Evolutionary conservation across 345 rosid species (phyloP), one percentile per base, ranked within the genome.

Genomic region (Murraya koenigii): DNA sequence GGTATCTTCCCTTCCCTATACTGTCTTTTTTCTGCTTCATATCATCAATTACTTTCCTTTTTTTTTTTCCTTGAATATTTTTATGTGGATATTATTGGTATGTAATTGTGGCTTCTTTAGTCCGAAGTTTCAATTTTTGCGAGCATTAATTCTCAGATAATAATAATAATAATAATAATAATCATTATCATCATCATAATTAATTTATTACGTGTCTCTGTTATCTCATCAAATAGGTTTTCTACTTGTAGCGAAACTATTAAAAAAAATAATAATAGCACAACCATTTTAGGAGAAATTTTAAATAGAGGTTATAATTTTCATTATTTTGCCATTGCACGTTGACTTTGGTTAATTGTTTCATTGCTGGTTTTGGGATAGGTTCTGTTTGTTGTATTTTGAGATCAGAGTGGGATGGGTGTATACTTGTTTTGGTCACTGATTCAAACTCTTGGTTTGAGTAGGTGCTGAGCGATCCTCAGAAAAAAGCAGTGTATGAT

Each of bases 381-480:
- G 68, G 33, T 19, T 19, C 25, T 64, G 39, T 64, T 6, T 63
- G 67, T 32, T 32, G 17, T 19, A 33, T 17, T 63, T 64, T 3
- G 35, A 14, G 38, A 22, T 64, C 1, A 64, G 6, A 39, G 19
- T 17, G 36, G 41, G 8, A 4, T 36, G 44, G 75, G 2, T 72
- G 15, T 36, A 13, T 17, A 52, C 56, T 52, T 52, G 56, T 52
- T 52, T 47, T 63, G 30, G 9, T 28, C 7, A 10, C 32, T 30
- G 13, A 39, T 32, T 74, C 47, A 33, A 33, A 28, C 15, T 41
- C 9, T 33, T 54, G 63, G 22, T 39, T 17, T 20, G 30, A 74
- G 75, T 65, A 93, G 97, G 97, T 93, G 71, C 83, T 93, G 39
- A 93, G 94, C 71, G 97, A 93, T 85, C 84, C 97, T 63, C 91